Evolutionary conservation across 2,329 filamentous ascomycete genomes (phyloP).

Genomic region (Chaetomiaceae sp.): DNA sequence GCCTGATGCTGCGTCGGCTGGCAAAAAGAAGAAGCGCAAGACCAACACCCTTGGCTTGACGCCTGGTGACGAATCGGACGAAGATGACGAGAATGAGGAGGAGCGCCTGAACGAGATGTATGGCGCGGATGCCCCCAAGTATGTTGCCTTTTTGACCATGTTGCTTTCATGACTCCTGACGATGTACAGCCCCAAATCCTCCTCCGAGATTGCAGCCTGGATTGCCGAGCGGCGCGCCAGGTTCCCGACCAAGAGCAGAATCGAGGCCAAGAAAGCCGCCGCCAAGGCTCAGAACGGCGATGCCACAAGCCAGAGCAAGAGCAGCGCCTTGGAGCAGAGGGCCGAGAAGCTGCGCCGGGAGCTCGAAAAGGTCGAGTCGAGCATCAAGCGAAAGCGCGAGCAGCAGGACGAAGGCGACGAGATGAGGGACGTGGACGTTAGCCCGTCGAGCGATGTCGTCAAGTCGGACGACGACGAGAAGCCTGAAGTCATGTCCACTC

Average conservation of each 20-base stretch:
- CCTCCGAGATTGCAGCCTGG: conserved; percentile 71
- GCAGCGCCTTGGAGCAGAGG: conserved; percentile 47
- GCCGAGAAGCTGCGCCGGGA: conserved; percentile 60
- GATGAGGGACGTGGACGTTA: conserved; percentile 47
- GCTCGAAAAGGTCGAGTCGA: conserved; percentile 66
- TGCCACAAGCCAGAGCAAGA: conserved; percentile 54
- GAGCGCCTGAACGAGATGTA: conserved; percentile 51
- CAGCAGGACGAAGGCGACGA: conserved; percentile 64
- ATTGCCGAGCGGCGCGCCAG: conserved; percentile 74
- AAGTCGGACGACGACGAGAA: conserved; percentile 55
- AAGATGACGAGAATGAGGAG: conserved; percentile 69
- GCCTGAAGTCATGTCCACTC: conserved; percentile 55
- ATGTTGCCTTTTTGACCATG: conserved; percentile 32
- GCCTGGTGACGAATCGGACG: conserved; percentile 61
- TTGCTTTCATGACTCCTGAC: neutral
- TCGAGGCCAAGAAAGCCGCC: conserved; percentile 57
- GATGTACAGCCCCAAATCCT: conserved; percentile 36
- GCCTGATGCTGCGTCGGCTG: conserved; percentile 46
- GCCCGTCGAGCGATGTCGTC: conserved; percentile 40
- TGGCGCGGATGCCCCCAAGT: conserved; percentile 53
- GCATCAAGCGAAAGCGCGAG: conserved; percentile 64
- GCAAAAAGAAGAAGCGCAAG: conserved; percentile 68
- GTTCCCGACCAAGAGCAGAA: conserved; percentile 72
- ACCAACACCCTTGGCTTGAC: conserved; percentile 69
- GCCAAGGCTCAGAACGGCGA: conserved; percentile 40